phyloP scores from a whole-genome alignment of 805 yeast genomes.

The Metschnikowia chrysomelidarum region DNA sequence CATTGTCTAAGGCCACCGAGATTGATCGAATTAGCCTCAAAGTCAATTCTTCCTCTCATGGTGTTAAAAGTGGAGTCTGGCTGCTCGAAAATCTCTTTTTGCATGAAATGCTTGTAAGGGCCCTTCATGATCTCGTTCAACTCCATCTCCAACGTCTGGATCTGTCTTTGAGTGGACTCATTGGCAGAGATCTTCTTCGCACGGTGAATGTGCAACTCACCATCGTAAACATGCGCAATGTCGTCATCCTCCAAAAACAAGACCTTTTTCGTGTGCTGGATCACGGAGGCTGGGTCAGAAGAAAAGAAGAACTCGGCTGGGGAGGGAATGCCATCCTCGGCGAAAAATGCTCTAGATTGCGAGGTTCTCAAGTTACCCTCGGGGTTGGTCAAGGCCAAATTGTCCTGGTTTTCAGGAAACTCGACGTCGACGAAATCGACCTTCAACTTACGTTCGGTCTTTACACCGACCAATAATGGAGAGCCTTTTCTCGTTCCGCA shows the following conservation, averaged over 20 bases:
- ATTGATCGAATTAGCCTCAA: slow-evolving; percentile 69
- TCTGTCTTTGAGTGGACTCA: slow-evolving; percentile 91
- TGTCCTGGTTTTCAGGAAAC: slow-evolving; percentile 67
- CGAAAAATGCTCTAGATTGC: slow-evolving; percentile 93
- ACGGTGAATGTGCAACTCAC: slow-evolving; percentile 97
- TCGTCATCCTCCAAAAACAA: slow-evolving; percentile 96
- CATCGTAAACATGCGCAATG: slow-evolving; percentile 96
- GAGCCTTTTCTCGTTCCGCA: slow-evolving; percentile 98
- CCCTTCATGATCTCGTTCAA: slow-evolving; percentile 98
- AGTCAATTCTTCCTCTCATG: slow-evolving; percentile 98
- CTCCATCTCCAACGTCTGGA: slow-evolving; percentile 95
- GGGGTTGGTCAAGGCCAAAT: slow-evolving; percentile 49
- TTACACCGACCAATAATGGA: slow-evolving; percentile 95
- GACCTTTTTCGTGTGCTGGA: slow-evolving; percentile 96
- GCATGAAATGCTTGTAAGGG: slow-evolving; percentile 94
- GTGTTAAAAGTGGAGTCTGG: slow-evolving; percentile 98
- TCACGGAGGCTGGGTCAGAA: slow-evolving; percentile 95
- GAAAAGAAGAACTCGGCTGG: slow-evolving; percentile 96
- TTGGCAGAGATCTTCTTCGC: slow-evolving; percentile 77
- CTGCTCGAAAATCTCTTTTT: slow-evolving; percentile 97
- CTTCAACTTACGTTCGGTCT: slow-evolving; percentile 90
- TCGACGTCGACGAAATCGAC: slow-evolving; percentile 98
- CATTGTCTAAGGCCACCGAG: slow-evolving; percentile 88
- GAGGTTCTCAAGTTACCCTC: slow-evolving; percentile 73
- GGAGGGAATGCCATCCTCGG: slow-evolving; percentile 89